phyloP scores from a whole-genome alignment of 169 alveolate genomes.

The Eimeria maxima region DNA sequence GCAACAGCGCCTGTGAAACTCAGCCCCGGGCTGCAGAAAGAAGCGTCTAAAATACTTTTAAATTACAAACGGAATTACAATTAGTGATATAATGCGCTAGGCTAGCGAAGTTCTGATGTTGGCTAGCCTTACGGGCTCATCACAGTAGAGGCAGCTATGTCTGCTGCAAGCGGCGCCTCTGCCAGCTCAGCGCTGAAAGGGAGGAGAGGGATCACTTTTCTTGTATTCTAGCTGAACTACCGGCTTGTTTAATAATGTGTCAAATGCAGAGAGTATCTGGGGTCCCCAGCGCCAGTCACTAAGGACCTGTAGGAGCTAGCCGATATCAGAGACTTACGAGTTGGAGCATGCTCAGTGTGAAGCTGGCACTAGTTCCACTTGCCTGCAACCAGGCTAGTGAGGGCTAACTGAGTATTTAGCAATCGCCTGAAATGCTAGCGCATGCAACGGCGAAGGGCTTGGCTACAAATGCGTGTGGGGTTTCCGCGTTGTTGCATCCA shows the following conservation, averaged over 20 bases:
- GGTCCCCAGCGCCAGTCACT: neutral
- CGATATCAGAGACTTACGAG: neutral
- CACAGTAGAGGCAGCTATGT: constrained; percentile 7
- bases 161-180: constrained; percentile 41
- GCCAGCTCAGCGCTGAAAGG: neutral
- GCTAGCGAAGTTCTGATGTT: neutral
- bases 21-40: neutral
- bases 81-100: neutral
- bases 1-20: neutral
- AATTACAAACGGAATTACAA: neutral
- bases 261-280: neutral
- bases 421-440: neutral
- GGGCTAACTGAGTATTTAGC: neutral
- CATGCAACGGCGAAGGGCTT: neutral
- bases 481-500: neutral
- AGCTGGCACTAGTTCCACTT: neutral
- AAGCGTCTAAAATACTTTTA: neutral
- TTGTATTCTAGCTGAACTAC: neutral
- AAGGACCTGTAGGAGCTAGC: neutral
- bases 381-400: neutral
- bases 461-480: neutral
- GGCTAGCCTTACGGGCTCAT: neutral
- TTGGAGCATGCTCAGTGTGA: neutral
- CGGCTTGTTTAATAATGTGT: neutral
- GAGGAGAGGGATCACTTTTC: neutral